phyloP scores from a whole-genome alignment of 495 filamentous ascomycete species.

The Penicillium arizonense region DNA sequence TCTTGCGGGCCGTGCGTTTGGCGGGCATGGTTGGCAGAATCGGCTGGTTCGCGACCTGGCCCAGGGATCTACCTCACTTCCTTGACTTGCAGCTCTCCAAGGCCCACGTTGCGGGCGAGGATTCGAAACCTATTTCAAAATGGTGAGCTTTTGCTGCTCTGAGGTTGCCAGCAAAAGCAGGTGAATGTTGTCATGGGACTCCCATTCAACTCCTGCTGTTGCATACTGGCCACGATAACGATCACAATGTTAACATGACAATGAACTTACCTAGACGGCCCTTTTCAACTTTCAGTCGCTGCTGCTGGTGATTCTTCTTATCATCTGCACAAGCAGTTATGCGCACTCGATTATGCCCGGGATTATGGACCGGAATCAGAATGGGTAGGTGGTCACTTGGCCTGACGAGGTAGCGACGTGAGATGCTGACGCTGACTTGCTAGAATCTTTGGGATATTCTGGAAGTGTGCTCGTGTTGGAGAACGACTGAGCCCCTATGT shows the following conservation, averaged over 20 bases:
- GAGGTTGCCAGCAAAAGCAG: neutral
- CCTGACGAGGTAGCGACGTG: neutral
- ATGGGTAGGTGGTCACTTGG: slow-evolving; percentile 58
- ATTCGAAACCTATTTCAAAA: slow-evolving; percentile 7
- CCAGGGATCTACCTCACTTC: neutral
- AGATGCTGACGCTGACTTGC: neutral
- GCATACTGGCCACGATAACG: slow-evolving; percentile 14
- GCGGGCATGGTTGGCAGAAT: slow-evolving; percentile 30
- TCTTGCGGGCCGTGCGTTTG: slow-evolving; percentile 17
- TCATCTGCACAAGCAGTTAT: slow-evolving; percentile 94
- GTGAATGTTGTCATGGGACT: slow-evolving; percentile 1
- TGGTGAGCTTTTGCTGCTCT: slow-evolving; percentile 12
- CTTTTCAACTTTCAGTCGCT: slow-evolving; percentile 98
- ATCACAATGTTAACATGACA: slow-evolving; percentile 9
- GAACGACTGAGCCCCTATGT: slow-evolving; percentile 95
- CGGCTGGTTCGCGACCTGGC: neutral
- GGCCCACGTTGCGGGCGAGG: neutral
- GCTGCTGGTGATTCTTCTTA: slow-evolving; percentile 86
- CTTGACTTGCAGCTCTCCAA: slow-evolving; percentile 1
- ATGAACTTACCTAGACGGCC: slow-evolving; percentile 62
- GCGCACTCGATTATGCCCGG: slow-evolving; percentile 86
- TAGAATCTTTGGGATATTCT: slow-evolving; percentile 86
- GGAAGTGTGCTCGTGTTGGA: slow-evolving; percentile 93
- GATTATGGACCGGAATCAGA: slow-evolving; percentile 90
- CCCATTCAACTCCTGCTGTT: neutral